phyloP scores from a whole-genome alignment of 2,329 filamentous ascomycete species.

The Chrysoporthe austroafricana region DNA sequence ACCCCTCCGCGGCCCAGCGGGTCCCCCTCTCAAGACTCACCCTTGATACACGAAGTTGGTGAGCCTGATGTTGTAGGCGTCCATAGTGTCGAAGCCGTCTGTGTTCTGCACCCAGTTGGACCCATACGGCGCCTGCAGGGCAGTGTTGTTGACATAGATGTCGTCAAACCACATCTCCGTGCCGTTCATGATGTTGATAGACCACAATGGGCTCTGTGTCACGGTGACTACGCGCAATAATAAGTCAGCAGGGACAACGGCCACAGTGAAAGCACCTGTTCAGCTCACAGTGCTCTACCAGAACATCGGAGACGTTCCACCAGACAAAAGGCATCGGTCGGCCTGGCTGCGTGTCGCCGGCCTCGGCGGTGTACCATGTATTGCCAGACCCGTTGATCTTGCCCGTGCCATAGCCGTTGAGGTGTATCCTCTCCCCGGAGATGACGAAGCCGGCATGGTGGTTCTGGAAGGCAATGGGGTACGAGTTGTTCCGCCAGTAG shows the following conservation, averaged over 20 bases:
- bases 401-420: slow-evolving; percentile 56
- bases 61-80: slow-evolving; percentile 52
- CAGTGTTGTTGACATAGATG: slow-evolving; percentile 55
- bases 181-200: slow-evolving; percentile 61
- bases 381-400: slow-evolving; percentile 59
- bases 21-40: neutral
- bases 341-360: slow-evolving; percentile 49
- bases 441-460: slow-evolving; percentile 58
- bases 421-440: slow-evolving; percentile 52
- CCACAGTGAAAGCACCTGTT: neutral
- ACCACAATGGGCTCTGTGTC: slow-evolving; percentile 56
- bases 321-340: slow-evolving; percentile 62
- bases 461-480: slow-evolving; percentile 58
- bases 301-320: slow-evolving; percentile 60
- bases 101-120: slow-evolving; percentile 62
- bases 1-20: neutral
- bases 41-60: slow-evolving; percentile 58
- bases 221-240: slow-evolving; percentile 43
- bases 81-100: slow-evolving; percentile 62
- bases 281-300: slow-evolving; percentile 49
- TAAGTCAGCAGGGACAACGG: neutral
- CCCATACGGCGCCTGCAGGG: slow-evolving; percentile 52
- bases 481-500: slow-evolving; percentile 59
- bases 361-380: slow-evolving; percentile 56
- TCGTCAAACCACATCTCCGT: slow-evolving; percentile 56